These are phyloP conservation scores for Capsicum pubescens DNA, from an alignment of 257 asterid genomes.

Conservation along the genomic window DNA sequence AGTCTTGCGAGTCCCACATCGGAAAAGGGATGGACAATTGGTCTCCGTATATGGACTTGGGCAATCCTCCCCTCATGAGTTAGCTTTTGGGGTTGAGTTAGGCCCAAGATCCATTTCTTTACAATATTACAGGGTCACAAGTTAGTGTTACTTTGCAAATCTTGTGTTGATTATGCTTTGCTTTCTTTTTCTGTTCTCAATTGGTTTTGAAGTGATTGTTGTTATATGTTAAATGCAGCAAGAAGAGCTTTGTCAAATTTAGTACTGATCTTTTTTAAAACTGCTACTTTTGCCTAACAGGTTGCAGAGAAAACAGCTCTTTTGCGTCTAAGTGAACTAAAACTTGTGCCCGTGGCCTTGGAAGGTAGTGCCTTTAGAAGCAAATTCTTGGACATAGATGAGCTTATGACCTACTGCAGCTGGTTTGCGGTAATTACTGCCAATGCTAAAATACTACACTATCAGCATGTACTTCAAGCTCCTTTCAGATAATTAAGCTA, in stretches of 20 bases:
- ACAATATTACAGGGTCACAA: not conserved
- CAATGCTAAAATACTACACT: not conserved
- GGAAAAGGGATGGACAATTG: too few relatives aligned
- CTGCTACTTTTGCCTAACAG: constrained; percentile 46
- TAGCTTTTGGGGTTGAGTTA: too few relatives aligned
- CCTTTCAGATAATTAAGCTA: constrained; percentile 14
- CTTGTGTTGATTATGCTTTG: constrained; percentile 6
- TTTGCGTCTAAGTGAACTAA: constrained; percentile 89
- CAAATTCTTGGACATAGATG: constrained; percentile 87
- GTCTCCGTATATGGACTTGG: too few relatives aligned
- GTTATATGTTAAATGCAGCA: not conserved
- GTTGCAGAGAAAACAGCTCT: constrained; percentile 97
- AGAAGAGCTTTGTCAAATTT: constrained; percentile 15
- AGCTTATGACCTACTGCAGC: constrained; percentile 97
- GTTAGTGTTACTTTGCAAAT: not conserved
- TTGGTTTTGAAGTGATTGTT: constrained; percentile 11
- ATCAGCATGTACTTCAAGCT: constrained; percentile 25
- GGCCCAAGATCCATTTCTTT: too few relatives aligned
- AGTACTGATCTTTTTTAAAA: constrained; percentile 5
- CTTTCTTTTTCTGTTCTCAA: constrained; percentile 16
- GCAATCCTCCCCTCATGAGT: too few relatives aligned
- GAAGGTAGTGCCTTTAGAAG: constrained; percentile 94
- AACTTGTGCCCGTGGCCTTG: constrained; percentile 80
- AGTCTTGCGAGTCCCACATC: too few relatives aligned
- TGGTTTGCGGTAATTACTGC: constrained; percentile 92